Evolutionary conservation across 768 basidiomycete species (phyloP), one percentile per base, ranked within the genome.

Genomic region (Calocybe indica): DNA sequence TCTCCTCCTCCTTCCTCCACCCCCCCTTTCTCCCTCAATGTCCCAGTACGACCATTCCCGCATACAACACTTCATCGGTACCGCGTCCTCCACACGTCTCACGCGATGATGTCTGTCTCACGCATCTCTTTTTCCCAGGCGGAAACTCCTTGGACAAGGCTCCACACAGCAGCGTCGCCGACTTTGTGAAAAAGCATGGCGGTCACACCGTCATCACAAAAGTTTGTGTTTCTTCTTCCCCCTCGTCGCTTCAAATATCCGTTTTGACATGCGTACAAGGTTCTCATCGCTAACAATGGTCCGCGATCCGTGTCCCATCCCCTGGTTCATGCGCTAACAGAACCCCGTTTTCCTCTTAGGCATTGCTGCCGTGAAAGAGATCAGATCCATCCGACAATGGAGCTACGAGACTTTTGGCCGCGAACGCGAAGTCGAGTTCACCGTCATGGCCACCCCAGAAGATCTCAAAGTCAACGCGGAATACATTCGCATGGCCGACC

Each of bases 401-500:
- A 93, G 91, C 60, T 99, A 98, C 71, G 96, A 98, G 71, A 93
- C 94, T 0, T 99, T 99, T 68, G 96, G 96, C 51, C 83, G 83
- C 46, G 96, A 99, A 62, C 86, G 92, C 55, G 90, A 88, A 46
- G 79, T 99, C 70, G 94, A 99, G 65, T 98, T 99, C 75, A 95
- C 93, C 35, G 96, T 98, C 51, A 98, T 99, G 96, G 93, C 96
- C 43, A 99, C 96, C 9, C 96, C 96, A 15, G 96, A 99, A 64
- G 95, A 97, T 71, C 74, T 98, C 54, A 92, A 92, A 66, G 94
- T 97, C 66, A 99, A 99, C 60, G 96, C 96, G 31, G 96, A 99
- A 61, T 99, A 99, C 69, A 99, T 99, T 66, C 88, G 96, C 52
- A 99, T 99, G 96, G 96, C 96, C 37, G 96, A 99, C 65, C 87